Base-by-base conservation (phyloP, 2,329 filamentous ascomycete genomes). In the Diaporthe sp. region DNA sequence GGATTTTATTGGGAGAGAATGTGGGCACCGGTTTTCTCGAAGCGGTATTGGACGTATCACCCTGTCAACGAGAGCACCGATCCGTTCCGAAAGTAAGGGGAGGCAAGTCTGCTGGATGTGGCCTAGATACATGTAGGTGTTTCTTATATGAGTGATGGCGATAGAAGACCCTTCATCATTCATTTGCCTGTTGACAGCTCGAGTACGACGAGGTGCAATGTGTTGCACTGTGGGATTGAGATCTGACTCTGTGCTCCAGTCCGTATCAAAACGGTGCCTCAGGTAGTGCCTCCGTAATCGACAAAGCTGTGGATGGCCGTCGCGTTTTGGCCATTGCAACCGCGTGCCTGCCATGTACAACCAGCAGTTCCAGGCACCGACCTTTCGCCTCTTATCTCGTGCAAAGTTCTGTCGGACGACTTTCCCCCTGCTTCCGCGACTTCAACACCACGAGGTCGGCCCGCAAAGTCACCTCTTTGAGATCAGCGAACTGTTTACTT, bases 1-100 rank as follows among this genome's bases (percentile, higher is more conserved):
- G 77, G 77, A 0, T 78, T 78, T 42, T 78, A 75, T 60, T 74
- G 74, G 74, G 77, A 78, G 71, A 72, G 77, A 13, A 78, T 77
- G 77, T 78, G 77, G 76, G 68, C 77, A 65, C 76, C 77, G 25
- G 77, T 78, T 39, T 77, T 78, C 67, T 72, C 65, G 15, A 71
- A 58, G 17, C 73, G 58, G 42, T 77, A 78, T 51, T 51, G 77
- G 60, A 62, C 60, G 7, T 62, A 46, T 46, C 60, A 62, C 39
- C 39, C 60, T 31, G 25, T 62, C 5, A 62, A 62, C 6, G 60
- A 62, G 39, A 62, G 60, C 39, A 10, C 60, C 28, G 39, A 62
- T 13, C 60, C 39, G 17, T 62, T 44, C 15, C 22, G 19, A 2
- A 62, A n/a, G 39, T 62, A 44, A 44, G 5, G 55, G 9, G 55